Conservation (phyloP, 768 basidiomycete genomes). For the Tulasnella sp. region DNA sequence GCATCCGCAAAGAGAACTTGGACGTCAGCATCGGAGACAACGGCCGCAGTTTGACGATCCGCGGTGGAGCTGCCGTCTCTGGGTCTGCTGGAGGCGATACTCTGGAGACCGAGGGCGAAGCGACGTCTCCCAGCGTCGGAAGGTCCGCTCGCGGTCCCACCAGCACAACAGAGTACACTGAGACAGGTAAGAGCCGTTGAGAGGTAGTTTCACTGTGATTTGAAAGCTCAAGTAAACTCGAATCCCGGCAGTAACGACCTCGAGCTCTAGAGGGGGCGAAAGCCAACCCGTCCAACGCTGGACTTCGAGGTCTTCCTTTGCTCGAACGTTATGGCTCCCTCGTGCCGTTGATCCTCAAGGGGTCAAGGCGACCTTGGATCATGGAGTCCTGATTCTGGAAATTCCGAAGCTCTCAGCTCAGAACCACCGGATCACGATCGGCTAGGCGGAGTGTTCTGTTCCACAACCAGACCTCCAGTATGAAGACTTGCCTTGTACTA, state of each 20-base stretch:
- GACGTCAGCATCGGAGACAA: conserved; percentile 24
- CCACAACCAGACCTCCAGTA: neutral
- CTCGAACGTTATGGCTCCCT: conserved; percentile 28
- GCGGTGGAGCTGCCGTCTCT: neutral
- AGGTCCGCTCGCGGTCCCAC: neutral
- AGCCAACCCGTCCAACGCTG: conserved; percentile 6
- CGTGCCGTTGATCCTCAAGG: conserved; percentile 24
- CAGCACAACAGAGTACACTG: neutral
- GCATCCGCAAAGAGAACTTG: conserved; percentile 24
- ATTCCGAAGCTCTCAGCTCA: conserved; percentile 22
- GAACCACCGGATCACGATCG: neutral
- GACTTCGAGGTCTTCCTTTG: conserved; percentile 16
- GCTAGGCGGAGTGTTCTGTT: neutral
- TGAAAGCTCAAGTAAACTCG: neutral
- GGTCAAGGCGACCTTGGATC: conserved; percentile 27
- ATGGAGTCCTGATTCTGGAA: conserved; percentile 27
- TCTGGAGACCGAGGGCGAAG: neutral
- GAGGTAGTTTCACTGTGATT: neutral
- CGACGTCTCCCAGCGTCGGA: neutral
- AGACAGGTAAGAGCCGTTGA: neutral
- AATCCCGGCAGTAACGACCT: neutral
- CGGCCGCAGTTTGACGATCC: conserved; percentile 26
- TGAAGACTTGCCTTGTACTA: neutral
- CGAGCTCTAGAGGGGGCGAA: neutral
- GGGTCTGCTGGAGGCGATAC: neutral